These are phyloP conservation scores for Cryphonectria radicalis DNA, from an alignment of 2,329 filamentous ascomycete species.

Conservation along the genomic window DNA sequence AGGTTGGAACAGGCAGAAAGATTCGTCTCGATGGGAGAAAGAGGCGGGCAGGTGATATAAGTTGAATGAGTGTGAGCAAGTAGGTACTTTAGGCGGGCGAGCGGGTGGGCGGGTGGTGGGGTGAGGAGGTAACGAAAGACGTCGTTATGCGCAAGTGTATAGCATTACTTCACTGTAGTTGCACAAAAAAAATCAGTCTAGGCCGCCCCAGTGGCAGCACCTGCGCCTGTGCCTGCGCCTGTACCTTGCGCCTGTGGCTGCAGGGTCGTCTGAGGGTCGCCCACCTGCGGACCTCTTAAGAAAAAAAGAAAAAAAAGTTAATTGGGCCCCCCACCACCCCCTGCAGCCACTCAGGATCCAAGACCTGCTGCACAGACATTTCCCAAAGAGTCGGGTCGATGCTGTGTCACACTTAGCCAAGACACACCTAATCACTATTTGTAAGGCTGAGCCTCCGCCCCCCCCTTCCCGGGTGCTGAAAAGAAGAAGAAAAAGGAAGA, in stretches of 20 bases:
- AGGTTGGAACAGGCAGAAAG: neutral
- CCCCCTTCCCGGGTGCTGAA: neutral
- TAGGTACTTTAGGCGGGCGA: neutral
- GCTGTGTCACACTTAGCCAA: conserved; percentile 18
- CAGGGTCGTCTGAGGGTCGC: neutral
- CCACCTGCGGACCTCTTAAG: neutral
- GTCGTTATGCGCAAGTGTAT: neutral
- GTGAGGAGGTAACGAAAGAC: neutral
- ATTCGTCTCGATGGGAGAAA: neutral
- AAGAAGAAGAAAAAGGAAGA: neutral
- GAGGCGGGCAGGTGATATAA: neutral
- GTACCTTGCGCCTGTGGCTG: neutral
- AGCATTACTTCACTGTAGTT: neutral
- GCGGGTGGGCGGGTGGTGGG: neutral
- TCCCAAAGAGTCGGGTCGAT: conserved; percentile 6
- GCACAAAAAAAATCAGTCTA: neutral
- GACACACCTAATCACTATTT: neutral
- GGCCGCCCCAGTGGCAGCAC: neutral
- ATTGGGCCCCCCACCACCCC: neutral
- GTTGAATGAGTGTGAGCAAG: neutral
- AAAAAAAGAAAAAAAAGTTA: neutral
- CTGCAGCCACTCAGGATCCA: neutral
- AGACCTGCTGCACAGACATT: conserved; percentile 5
- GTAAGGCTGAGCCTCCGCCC: neutral
- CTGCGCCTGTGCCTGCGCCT: neutral